Percentiles rank a stretch among this genome's conserved stretches.
Evolutionary conservation across 331 rosid genomes (phyloP).

Genomic region (Malus hybrid): DNA sequence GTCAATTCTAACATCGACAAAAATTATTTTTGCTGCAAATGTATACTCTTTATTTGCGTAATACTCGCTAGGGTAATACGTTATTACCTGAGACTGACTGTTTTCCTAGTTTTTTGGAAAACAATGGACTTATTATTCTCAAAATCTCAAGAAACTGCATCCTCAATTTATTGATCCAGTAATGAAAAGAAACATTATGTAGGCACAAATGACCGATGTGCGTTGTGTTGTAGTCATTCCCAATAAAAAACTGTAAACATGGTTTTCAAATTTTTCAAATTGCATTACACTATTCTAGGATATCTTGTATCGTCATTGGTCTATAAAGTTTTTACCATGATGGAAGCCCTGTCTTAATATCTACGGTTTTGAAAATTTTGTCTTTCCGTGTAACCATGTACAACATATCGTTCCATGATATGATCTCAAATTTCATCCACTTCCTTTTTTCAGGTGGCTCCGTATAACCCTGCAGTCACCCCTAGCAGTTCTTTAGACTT

Average conservation of each 20-base stretch:
- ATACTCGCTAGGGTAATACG: background rate
- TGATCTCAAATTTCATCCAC: background rate
- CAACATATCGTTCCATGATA: background rate
- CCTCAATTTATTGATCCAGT: background rate
- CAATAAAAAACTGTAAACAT: background rate
- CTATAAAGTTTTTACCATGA: background rate
- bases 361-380: background rate
- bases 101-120: background rate
- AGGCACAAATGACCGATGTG: background rate
- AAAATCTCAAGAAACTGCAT: background rate
- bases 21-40: background rate
- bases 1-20: background rate
- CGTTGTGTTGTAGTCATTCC: background rate
- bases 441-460: conserved; percentile 61
- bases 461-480: conserved; percentile 76
- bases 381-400: background rate
- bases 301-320: background rate
- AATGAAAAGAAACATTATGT: background rate
- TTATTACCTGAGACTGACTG: background rate
- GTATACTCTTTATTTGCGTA: background rate
- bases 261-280: background rate
- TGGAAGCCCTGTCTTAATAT: background rate
- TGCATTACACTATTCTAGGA: background rate
- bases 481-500: conserved; percentile 80
- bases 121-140: background rate